Evolutionary conservation across 306 rosid species (phyloP), one percentile per base, ranked within the genome.

Genomic region (Crotalaria pallida): DNA sequence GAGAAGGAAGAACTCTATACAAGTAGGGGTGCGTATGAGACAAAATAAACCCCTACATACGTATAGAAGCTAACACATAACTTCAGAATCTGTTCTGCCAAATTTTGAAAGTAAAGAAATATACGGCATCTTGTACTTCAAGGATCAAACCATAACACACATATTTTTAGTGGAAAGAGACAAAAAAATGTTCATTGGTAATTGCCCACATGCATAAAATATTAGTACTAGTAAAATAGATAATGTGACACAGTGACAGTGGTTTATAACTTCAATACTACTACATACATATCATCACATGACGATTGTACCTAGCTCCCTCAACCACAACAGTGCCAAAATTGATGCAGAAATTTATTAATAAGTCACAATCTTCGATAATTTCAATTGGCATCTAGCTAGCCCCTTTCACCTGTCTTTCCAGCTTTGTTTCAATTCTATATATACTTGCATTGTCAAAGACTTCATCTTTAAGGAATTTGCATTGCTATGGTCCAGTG

Each of bases 201-300:
- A 13, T 27, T 15, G 15, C 23, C 69, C 80, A 67, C 80, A 49
- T 58, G 80, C 70, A 13, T 16, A 0, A 18, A 18, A 7, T 43
- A n/a, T n/a, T n/a, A n/a, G n/a, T n/a, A n/a, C n/a, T n/a, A n/a
- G n/a, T n/a, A n/a, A n/a, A n/a, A n/a, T 19, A 41, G 1, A 3
- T 26, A 31, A 33, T 26, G 40, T 51, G 60, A 27, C 49, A 31
- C 21, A 18, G 40, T 51, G 60, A 27, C 49, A 29, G 0, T 21
- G 18, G 1, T 44, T 61, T 18, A 68, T 68, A 33, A 12, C 17
- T 21, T 49, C 69, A 49, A 56, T 57, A 7, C 38, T 13, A 9
- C n/a, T n/a, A n/a, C n/a, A n/a, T n/a, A 53, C 49, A 51, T 41
- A 53, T 77, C 33, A 43, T 77, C 69, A 80, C 65, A 63, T 69